Percentiles rank a stretch among this genome's conserved stretches.
These are phyloP conservation scores for Exophiala oligosperma DNA, from an alignment of 2,329 filamentous ascomycete genomes.

Conservation along the genomic window DNA sequence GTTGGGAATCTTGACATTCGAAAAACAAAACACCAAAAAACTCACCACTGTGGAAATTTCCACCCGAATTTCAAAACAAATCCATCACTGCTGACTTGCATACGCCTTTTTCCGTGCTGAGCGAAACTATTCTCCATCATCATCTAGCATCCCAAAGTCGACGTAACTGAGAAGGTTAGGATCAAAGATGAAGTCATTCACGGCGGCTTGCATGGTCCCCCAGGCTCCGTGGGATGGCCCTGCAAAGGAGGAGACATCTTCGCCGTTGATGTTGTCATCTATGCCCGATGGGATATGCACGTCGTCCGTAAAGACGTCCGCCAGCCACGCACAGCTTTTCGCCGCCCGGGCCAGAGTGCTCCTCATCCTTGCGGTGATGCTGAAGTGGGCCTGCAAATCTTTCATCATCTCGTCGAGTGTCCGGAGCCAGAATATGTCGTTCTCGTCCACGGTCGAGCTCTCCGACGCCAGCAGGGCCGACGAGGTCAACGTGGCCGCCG, in stretches of 20 bases:
- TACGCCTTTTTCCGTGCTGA: neutral
- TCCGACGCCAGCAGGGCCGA: neutral
- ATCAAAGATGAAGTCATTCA: constrained; percentile 6
- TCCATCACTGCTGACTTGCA: too few species aligned
- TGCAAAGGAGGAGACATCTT: neutral
- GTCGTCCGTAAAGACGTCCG: neutral
- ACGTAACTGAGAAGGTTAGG: neutral
- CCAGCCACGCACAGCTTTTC: neutral
- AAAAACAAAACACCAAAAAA: too few species aligned
- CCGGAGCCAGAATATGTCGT: neutral
- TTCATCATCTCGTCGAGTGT: constrained; percentile 1
- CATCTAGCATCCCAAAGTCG: neutral
- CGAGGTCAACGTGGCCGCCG: neutral
- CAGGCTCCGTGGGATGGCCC: neutral
- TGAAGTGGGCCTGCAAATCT: neutral
- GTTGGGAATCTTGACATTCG: too few species aligned
- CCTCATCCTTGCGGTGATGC: neutral
- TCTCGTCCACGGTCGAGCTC: neutral
- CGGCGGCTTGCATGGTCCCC: neutral
- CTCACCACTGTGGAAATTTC: too few species aligned
- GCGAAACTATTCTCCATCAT: neutral
- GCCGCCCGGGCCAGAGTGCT: neutral
- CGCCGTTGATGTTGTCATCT: neutral
- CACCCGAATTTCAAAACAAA: too few species aligned
- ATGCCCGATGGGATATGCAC: neutral